A percentile compares a stretch with the other conserved stretches of the same genome.
Conservation (phyloP, 2,329 filamentous ascomycete species). For the Alternaria tenuissima region DNA sequence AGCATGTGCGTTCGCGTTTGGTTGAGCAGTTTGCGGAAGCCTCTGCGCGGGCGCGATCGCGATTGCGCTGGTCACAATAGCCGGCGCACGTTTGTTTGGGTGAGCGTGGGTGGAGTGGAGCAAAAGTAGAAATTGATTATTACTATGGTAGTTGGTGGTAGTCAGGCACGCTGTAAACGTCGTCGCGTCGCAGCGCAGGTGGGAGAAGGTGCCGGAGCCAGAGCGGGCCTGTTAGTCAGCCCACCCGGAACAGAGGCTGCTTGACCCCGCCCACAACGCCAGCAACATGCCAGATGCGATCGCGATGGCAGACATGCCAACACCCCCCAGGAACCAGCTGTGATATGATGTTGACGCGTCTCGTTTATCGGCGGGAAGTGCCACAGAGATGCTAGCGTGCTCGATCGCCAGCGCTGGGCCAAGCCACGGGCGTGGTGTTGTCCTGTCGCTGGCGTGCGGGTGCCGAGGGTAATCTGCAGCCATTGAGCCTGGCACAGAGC, state of each 20-base stretch:
- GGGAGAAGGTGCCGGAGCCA: no score
- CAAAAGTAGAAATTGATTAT: constrained; percentile 8
- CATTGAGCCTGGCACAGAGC: constrained; percentile 16
- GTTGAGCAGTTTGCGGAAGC: constrained; percentile 10
- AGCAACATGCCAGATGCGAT: neutral
- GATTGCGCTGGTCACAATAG: constrained; percentile 3
- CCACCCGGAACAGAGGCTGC: neutral
- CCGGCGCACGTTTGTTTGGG: constrained; percentile 4
- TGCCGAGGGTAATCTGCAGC: constrained; percentile 12
- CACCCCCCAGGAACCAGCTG: neutral
- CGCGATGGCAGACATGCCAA: no score
- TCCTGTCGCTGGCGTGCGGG: constrained; percentile 1
- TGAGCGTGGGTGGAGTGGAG: neutral
- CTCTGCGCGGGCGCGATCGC: constrained; percentile 10
- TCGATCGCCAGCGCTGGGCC: constrained; percentile 10
- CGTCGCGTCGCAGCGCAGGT: neutral
- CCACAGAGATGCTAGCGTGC: constrained; percentile 14
- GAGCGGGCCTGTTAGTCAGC: neutral
- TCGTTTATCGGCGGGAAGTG: constrained; percentile 15
- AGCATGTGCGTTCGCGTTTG: constrained; percentile 11
- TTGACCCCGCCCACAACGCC: neutral
- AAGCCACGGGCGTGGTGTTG: constrained; percentile 10
- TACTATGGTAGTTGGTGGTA: neutral
- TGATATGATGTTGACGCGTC: constrained; percentile 1
- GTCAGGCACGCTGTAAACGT: constrained; percentile 1